Percentiles rank a stretch among this genome's conserved stretches.
Evolutionary conservation across 129 eudicot species (phyloP).

Genomic region (Heracleum sosnowskyi): DNA sequence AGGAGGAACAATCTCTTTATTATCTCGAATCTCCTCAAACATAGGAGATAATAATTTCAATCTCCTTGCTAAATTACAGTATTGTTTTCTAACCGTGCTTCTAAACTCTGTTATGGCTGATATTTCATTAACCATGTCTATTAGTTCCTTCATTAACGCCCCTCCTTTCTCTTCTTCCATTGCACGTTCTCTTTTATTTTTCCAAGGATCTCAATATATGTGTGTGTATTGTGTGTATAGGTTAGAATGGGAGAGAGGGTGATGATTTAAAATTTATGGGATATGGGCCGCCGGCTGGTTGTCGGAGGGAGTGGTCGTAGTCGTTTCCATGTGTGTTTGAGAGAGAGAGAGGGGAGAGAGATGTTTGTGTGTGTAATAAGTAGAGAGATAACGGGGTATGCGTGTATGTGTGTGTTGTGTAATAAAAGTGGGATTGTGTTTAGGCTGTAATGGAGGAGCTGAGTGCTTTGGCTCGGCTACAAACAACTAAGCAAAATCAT

Average conservation of each 20-base stretch:
- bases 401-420: background rate
- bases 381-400: background rate
- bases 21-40: slow-evolving; percentile 90
- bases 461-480: background rate
- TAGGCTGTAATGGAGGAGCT: background rate
- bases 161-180: slow-evolving; percentile 47
- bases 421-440: background rate
- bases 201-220: slow-evolving; percentile 19
- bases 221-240: background rate
- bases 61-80: slow-evolving; percentile 64
- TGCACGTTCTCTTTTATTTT: background rate
- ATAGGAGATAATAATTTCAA: slow-evolving; percentile 72
- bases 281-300: background rate
- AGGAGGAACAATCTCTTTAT: slow-evolving; percentile 37
- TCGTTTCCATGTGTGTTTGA: background rate
- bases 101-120: slow-evolving; percentile 53
- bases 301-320: background rate
- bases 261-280: background rate
- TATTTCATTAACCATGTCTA: slow-evolving; percentile 54
- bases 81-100: slow-evolving; percentile 52
- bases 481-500: background rate
- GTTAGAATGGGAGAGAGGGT: background rate
- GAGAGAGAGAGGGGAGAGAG: background rate
- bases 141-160: slow-evolving; percentile 40
- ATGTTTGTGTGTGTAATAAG: background rate